A percentile compares a stretch with the other conserved stretches of the same genome.
Evolutionary conservation across 345 rosid genomes (phyloP).

Genomic region (Carallia pectinifolia): DNA sequence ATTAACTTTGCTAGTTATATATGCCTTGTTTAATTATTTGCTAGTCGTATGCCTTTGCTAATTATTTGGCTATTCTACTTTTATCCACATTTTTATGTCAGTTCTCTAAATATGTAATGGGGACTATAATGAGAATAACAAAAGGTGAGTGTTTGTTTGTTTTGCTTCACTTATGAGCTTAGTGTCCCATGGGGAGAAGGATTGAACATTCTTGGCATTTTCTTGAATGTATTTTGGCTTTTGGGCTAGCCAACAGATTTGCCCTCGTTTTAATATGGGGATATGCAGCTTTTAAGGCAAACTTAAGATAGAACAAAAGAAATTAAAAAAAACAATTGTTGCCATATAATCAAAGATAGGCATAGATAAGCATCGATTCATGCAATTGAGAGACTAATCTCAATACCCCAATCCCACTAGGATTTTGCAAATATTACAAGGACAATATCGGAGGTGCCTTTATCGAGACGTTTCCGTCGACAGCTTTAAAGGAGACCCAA

Average conservation of each 20-base stretch:
- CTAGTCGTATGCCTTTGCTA: not conserved
- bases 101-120: not conserved
- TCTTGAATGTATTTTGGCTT: not conserved
- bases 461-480: not conserved
- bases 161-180: not conserved
- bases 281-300: not conserved
- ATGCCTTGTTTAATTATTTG: no score
- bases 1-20: not conserved
- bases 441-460: no score
- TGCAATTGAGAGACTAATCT: no score
- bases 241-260: conserved; percentile 14
- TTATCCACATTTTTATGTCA: conserved; percentile 14
- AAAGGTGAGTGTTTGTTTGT: conserved; percentile 23
- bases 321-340: no score
- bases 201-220: conserved; percentile 22
- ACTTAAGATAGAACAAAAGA: no score
- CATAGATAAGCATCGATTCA: no score
- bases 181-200: conserved; percentile 11
- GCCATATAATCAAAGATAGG: no score
- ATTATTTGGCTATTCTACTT: conserved; percentile 6
- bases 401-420: no score
- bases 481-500: not conserved
- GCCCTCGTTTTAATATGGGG: conserved; percentile 10
- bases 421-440: no score
- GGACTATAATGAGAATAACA: conserved; percentile 24